Evolutionary conservation across 2,329 filamentous ascomycete genomes (phyloP).

Genomic region (Incumbomyces delicatus): DNA sequence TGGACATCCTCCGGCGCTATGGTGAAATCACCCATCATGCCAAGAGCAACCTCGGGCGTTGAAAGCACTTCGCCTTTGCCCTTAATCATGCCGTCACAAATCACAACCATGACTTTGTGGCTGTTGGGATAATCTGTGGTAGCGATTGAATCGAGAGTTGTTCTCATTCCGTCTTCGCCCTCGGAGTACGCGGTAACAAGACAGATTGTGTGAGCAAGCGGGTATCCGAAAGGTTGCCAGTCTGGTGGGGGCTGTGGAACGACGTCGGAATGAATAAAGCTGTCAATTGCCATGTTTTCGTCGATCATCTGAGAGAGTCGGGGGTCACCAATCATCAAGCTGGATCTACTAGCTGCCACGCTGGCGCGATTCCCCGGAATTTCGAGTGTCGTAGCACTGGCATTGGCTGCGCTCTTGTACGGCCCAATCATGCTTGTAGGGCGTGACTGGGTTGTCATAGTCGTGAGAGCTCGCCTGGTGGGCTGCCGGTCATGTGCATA

Average conservation of each 20-base stretch:
- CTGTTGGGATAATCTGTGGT: conserved; percentile 99
- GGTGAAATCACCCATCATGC: conserved; percentile 91
- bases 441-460: conserved; percentile 85
- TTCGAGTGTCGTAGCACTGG: conserved; percentile 48
- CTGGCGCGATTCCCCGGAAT: conserved; percentile 34
- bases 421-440: conserved; percentile 62
- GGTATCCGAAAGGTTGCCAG: conserved; percentile 95
- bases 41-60: conserved; percentile 79
- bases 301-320: conserved; percentile 46
- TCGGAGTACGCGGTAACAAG: conserved; percentile 96
- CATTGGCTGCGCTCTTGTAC: conserved; percentile 52
- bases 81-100: conserved; percentile 97
- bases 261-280: conserved; percentile 93
- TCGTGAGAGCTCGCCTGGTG: conserved; percentile 44
- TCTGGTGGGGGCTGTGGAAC: conserved; percentile 93
- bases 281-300: conserved; percentile 71
- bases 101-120: conserved; percentile 91
- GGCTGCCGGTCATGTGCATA: conserved; percentile 68
- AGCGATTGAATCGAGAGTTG: conserved; percentile 89
- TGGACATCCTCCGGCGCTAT: conserved; percentile 71
- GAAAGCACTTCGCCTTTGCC: conserved; percentile 78
- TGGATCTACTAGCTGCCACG: conserved; percentile 37
- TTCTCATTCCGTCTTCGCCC: conserved; percentile 82
- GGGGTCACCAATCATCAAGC: conserved; percentile 50
- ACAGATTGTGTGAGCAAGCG: conserved; percentile 85